Evolutionary conservation across 306 rosid genomes (phyloP), one percentile per base, ranked within the genome.

Genomic region (Herpetospermum pedunculosum): DNA sequence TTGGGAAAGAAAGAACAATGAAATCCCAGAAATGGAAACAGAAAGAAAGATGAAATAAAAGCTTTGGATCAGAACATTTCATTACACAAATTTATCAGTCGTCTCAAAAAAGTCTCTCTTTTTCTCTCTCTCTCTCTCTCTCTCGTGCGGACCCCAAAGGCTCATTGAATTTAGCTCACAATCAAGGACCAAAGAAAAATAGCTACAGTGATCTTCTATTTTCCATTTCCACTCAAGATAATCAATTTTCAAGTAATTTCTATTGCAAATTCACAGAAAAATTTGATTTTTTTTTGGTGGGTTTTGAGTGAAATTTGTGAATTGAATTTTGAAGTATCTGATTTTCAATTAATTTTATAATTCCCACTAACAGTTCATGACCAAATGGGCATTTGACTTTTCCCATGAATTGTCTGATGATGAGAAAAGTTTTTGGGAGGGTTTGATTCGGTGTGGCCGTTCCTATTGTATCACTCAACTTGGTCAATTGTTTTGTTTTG

Each of bases 141-240:
- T 47, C 71, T 26, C 55, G 28, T 32, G 44, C 78, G 78, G 62
- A 75, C 78, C 54, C 62, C 73, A 60, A 74, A 74, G 53, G 52
- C 43, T 52, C 77, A 54, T 74, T 74, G 64, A 74, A 74, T 74
- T 54, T 74, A 41, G 77, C 53, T 74, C 53, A 74, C 41, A 28
- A 74, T 26, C 53, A 57, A 35, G 55, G 14, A 37, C 53, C 63
- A 57, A 38, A 13, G 65, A 2, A 8, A 43, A 74, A 57, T 10
- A 16, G 70, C 28, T 40, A 55, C 40, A 40, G n/a, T 34, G 26
- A 55, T 53, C n/a, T n/a, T 23, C 48, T 4, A 13, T 26, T 74
- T 37, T 35, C 9, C 30, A 47, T 74, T 37, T 35, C 9, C 30
- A 47, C 43, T 25, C 16, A 67, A 26, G 11, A 50, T 5, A 5